These are phyloP conservation scores for Tetragonia tetragonoides DNA, from an alignment of 148 eudicot genomes.

Conservation along the genomic window DNA sequence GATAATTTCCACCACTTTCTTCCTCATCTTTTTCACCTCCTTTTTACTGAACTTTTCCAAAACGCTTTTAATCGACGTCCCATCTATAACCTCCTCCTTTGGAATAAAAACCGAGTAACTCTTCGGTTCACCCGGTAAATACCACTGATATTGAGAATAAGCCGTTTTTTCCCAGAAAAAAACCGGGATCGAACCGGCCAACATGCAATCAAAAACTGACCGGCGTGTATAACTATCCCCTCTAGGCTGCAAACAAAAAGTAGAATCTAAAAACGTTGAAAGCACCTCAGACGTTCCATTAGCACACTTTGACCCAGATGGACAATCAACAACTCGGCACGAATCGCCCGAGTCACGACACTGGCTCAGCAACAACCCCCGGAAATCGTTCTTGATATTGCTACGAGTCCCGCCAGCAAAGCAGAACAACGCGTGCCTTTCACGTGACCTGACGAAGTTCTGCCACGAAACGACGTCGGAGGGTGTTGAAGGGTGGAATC, in stretches of 20 bases:
- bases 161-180: slow-evolving; percentile 90
- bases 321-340: slow-evolving; percentile 75
- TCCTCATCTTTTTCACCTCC: slow-evolving; percentile 60
- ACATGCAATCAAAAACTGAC: slow-evolving; percentile 88
- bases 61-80: slow-evolving; percentile 53
- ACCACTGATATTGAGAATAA: slow-evolving; percentile 80
- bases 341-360: slow-evolving; percentile 44
- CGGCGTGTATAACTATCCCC: slow-evolving; percentile 91
- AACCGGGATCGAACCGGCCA: slow-evolving; percentile 92
- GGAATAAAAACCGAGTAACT: slow-evolving; percentile 93
- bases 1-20: slow-evolving; percentile 69
- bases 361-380: slow-evolving; percentile 57
- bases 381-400: slow-evolving; percentile 56
- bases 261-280: slow-evolving; percentile 65
- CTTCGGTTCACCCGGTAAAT: slow-evolving; percentile 62
- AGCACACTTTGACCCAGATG: slow-evolving; percentile 42
- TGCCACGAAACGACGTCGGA: slow-evolving; percentile 57
- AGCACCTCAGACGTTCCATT: slow-evolving; percentile 59
- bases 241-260: slow-evolving; percentile 81
- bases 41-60: slow-evolving; percentile 50
- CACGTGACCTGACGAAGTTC: slow-evolving; percentile 38
- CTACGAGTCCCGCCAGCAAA: slow-evolving; percentile 89
- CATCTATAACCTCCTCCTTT: slow-evolving; percentile 63
- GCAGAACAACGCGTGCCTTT: slow-evolving; percentile 50
- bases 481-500: slow-evolving; percentile 61